phyloP scores from a whole-genome alignment of 1,284 basidiomycete genomes.

The Ceratobasidium sp. region DNA sequence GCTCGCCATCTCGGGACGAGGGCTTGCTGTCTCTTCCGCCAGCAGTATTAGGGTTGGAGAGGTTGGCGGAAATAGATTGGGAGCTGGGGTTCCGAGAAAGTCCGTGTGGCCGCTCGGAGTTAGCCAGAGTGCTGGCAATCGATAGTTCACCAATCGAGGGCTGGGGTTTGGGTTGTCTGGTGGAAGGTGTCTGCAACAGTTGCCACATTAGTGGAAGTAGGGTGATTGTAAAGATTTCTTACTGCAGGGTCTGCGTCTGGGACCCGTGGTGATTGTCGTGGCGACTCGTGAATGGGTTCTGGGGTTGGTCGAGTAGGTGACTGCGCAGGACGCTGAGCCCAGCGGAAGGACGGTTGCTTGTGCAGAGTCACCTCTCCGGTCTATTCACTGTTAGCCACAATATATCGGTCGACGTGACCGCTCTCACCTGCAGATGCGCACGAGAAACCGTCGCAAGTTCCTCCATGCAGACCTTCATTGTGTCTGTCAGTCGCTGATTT shows the following conservation, averaged over 20 bases:
- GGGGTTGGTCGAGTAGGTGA: conserved; percentile 76
- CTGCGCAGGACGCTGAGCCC: conserved; percentile 73
- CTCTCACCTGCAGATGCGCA: conserved; percentile 22
- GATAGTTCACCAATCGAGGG: conserved; percentile 31
- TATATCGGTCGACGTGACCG: neutral
- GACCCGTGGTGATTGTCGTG: conserved; percentile 75
- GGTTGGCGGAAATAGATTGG: conserved; percentile 33
- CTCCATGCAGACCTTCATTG: conserved; percentile 66
- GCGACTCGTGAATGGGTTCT: conserved; percentile 61
- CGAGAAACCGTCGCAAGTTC: conserved; percentile 56
- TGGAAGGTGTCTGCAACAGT: neutral
- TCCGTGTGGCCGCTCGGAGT: conserved; percentile 24
- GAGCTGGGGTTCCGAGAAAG: conserved; percentile 35
- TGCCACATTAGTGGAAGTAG: neutral
- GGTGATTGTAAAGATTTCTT: neutral
- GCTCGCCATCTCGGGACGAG: conserved; percentile 45
- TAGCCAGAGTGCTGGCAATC: neutral
- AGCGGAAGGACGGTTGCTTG: conserved; percentile 80
- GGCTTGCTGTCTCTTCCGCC: conserved; percentile 29
- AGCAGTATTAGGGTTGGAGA: conserved; percentile 11
- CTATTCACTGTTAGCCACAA: conserved; percentile 49
- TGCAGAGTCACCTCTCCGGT: conserved; percentile 55
- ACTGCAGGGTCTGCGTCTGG: conserved; percentile 67
- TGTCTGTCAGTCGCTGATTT: conserved; percentile 68
- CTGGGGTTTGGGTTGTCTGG: conserved; percentile 33